Evolutionary conservation across 352 stramenopile species (phyloP).

Genomic region (Phytopythium kandeliae): DNA sequence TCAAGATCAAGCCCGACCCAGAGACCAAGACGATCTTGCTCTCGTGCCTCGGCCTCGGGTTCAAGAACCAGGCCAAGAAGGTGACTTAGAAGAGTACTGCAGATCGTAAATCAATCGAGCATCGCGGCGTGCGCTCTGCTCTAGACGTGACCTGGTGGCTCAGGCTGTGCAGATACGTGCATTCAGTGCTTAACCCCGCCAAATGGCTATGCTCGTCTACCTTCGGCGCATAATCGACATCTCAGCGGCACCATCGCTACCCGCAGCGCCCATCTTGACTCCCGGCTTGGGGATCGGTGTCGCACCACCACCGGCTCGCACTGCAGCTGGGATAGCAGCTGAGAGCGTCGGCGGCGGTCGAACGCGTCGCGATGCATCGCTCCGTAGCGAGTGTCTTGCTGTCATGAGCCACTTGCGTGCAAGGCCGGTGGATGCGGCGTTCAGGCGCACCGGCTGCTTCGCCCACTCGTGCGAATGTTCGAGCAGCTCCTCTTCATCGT

Average conservation of each 20-base stretch:
- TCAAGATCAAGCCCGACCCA: slow-evolving; percentile 90
- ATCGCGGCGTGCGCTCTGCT: background rate
- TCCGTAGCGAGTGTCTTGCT: slow-evolving; percentile 51
- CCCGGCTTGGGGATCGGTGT: slow-evolving; percentile 64
- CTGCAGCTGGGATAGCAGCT: slow-evolving; percentile 43
- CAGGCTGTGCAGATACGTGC: background rate
- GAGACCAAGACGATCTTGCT: slow-evolving; percentile 90
- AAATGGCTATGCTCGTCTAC: no score
- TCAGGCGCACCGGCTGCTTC: slow-evolving; percentile 58
- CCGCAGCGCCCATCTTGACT: slow-evolving; percentile 70
- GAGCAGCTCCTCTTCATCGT: slow-evolving; percentile 82
- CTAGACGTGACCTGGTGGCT: slow-evolving; percentile 10
- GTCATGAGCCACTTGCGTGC: slow-evolving; percentile 76
- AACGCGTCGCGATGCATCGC: slow-evolving; percentile 13
- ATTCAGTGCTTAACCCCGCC: slow-evolving; percentile 3
- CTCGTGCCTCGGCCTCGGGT: slow-evolving; percentile 92
- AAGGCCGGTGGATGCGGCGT: slow-evolving; percentile 75
- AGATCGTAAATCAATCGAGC: slow-evolving; percentile 14
- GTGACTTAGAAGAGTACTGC: slow-evolving; percentile 72
- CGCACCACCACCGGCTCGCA: slow-evolving; percentile 26
- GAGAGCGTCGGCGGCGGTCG: slow-evolving; percentile 42
- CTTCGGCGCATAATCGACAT: slow-evolving; percentile 66
- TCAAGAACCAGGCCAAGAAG: slow-evolving; percentile 95
- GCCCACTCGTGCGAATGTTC: slow-evolving; percentile 71
- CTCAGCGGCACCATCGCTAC: slow-evolving; percentile 37